These are phyloP conservation scores for Magnaporthiopsis rhizophila DNA, from an alignment of 2,329 filamentous ascomycete species.

Conservation along the genomic window DNA sequence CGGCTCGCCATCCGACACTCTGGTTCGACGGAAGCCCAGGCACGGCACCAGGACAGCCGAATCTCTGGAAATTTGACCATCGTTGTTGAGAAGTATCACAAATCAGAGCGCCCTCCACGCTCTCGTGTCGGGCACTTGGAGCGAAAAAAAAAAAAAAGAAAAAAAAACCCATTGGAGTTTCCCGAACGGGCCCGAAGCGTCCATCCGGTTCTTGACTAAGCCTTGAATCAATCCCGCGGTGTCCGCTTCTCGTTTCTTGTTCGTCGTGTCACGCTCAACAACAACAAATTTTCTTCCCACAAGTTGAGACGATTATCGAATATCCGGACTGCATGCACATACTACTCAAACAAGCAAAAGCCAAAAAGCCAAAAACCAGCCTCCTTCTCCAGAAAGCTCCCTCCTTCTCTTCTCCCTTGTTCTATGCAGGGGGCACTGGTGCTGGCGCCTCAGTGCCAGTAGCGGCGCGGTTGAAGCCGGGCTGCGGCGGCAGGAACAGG, in stretches of 20 bases:
- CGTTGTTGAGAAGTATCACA: not conserved
- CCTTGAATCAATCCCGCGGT: not conserved
- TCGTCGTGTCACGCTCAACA: not conserved
- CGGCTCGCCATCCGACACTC: not conserved
- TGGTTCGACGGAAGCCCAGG: not conserved
- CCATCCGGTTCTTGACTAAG: not conserved
- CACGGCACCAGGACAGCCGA: no score
- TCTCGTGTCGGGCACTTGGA: not conserved
- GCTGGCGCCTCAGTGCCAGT: constrained; percentile 21
- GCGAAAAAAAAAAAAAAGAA: not conserved
- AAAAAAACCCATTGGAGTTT: not conserved
- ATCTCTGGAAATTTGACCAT: not conserved
- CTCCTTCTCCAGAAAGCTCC: no score
- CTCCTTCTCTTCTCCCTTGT: not conserved
- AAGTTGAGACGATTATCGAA: not conserved
- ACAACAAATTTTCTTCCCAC: not conserved
- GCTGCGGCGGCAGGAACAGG: constrained; percentile 24
- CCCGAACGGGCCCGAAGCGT: not conserved
- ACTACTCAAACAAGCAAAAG: not conserved
- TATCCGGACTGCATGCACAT: no score
- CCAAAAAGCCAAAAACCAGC: not conserved
- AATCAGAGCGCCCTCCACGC: not conserved
- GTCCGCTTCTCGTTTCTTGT: not conserved
- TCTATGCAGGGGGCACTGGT: constrained; percentile 17
- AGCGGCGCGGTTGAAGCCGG: constrained; percentile 16